Evolutionary conservation across 805 yeast genomes (phyloP).

Genomic region (Wickerhamiella domercqiae): DNA sequence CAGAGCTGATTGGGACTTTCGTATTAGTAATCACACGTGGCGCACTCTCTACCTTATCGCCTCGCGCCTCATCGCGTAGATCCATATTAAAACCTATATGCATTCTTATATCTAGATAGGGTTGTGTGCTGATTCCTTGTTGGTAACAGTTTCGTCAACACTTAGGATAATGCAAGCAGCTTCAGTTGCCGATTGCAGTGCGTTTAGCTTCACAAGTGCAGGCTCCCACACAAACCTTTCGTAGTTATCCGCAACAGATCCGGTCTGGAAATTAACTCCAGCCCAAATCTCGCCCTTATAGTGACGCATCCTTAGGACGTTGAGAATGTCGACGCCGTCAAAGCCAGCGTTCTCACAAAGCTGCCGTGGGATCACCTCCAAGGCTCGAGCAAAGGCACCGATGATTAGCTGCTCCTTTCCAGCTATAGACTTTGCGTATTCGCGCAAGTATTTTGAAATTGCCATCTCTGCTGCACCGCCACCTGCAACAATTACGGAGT

Average conservation of each 20-base stretch:
- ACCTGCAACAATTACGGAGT: slow-evolving; percentile 83
- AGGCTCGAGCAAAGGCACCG: slow-evolving; percentile 83
- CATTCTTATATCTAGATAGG: too few species aligned
- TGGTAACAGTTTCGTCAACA: slow-evolving; percentile 75
- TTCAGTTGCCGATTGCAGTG: slow-evolving; percentile 90
- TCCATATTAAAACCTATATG: too few species aligned
- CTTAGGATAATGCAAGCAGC: slow-evolving; percentile 85
- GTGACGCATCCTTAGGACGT: slow-evolving; percentile 81
- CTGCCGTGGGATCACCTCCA: slow-evolving; percentile 94
- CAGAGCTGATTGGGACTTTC: too few species aligned
- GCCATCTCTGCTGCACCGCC: slow-evolving; percentile 99
- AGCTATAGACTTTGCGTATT: slow-evolving; percentile 70
- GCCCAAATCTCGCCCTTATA: slow-evolving; percentile 85
- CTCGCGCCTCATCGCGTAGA: too few species aligned
- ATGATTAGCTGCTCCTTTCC: slow-evolving; percentile 93
- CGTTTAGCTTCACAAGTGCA: slow-evolving; percentile 80
- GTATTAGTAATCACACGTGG: too few species aligned
- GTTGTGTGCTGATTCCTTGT: slow-evolving; percentile 22
- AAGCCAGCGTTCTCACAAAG: slow-evolving; percentile 98
- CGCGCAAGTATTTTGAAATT: slow-evolving; percentile 73
- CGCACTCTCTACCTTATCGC: too few species aligned
- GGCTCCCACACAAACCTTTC: slow-evolving; percentile 95
- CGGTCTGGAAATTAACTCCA: slow-evolving; percentile 85
- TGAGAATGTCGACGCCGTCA: slow-evolving; percentile 89
- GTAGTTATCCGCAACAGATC: slow-evolving; percentile 67